Conservation (phyloP, 116 monocot species). For the Papilionanthe hybrid region DNA sequence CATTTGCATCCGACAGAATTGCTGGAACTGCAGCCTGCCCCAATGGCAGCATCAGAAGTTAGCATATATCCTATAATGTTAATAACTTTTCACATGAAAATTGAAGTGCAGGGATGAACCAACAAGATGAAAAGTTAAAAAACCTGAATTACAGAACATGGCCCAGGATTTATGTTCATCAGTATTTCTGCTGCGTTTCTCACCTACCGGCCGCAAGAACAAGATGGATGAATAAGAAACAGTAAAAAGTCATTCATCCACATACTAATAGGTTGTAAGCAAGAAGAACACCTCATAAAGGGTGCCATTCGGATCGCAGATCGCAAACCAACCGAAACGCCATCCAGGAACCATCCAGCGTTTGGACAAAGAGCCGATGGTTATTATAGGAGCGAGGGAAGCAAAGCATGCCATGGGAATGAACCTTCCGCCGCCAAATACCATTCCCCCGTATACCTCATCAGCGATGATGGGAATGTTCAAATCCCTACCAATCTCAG, state of each 20-base stretch:
- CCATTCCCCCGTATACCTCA: conserved; percentile 85
- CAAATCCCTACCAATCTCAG: conserved; percentile 65
- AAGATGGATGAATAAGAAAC: background rate
- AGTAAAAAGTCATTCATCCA: too few relatives aligned
- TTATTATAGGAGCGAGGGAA: conserved; percentile 58
- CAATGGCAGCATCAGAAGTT: background rate
- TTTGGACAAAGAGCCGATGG: conserved; percentile 69
- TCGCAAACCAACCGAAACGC: conserved; percentile 77
- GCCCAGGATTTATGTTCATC: conserved; percentile 72
- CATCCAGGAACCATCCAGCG: conserved; percentile 81
- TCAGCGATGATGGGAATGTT: conserved; percentile 68
- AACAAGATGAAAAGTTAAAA: background rate
- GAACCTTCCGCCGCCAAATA: conserved; percentile 51
- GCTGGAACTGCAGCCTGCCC: conserved; percentile 69
- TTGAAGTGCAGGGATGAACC: background rate
- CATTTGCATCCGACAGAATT: conserved; percentile 42
- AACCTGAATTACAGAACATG: conserved; percentile 71
- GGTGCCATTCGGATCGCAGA: conserved; percentile 44
- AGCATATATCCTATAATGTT: background rate
- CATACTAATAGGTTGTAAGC: too few relatives aligned
- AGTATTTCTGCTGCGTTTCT: conserved; percentile 66
- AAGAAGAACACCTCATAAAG: conserved; percentile 38
- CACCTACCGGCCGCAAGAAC: conserved; percentile 30
- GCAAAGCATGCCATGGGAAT: conserved; percentile 63
- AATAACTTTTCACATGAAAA: background rate